Evolutionary conservation across 1,284 basidiomycete species (phyloP).

Genomic region (Trichosporon ovoides): DNA sequence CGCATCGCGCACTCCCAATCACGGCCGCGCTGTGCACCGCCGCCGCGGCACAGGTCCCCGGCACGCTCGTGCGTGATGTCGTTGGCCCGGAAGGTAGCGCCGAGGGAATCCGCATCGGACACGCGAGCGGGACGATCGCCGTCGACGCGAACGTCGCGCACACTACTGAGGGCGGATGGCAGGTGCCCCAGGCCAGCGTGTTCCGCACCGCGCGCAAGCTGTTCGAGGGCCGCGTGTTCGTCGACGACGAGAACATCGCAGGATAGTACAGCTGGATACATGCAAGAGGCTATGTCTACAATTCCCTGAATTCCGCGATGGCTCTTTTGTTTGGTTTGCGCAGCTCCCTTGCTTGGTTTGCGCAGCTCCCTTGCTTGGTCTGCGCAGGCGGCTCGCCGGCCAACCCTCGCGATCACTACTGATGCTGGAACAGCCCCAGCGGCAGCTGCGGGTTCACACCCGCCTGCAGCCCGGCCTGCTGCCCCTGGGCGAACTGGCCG

Average conservation of each 20-base stretch:
- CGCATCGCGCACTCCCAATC: slow-evolving; percentile 68
- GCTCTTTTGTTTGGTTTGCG: too few relatives aligned
- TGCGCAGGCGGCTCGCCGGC: too few relatives aligned
- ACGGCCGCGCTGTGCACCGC: slow-evolving; percentile 67
- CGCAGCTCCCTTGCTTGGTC: too few relatives aligned
- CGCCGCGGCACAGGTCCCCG: slow-evolving; percentile 57
- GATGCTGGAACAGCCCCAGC: slow-evolving; percentile 7
- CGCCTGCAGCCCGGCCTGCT: slow-evolving; percentile 8
- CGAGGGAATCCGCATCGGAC: slow-evolving; percentile 54
- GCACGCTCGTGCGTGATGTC: slow-evolving; percentile 56
- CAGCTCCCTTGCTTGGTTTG: too few relatives aligned
- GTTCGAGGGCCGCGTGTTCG: slow-evolving; percentile 63
- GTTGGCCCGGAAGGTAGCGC: background rate
- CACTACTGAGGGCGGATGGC: slow-evolving; percentile 47
- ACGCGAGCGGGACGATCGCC: slow-evolving; percentile 62
- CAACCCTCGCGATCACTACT: too few relatives aligned
- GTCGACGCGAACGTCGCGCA: slow-evolving; percentile 57
- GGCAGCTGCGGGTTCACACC: background rate
- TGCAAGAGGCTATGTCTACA: too few relatives aligned
- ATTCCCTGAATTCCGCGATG: too few relatives aligned
- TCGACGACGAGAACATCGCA: background rate
- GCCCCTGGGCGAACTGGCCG: slow-evolving; percentile 7
- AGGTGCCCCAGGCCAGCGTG: slow-evolving; percentile 58
- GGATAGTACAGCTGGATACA: too few relatives aligned
- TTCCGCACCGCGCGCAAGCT: slow-evolving; percentile 62